Conservation (phyloP, 1,284 basidiomycete genomes). For the Stereum hirsutum region DNA sequence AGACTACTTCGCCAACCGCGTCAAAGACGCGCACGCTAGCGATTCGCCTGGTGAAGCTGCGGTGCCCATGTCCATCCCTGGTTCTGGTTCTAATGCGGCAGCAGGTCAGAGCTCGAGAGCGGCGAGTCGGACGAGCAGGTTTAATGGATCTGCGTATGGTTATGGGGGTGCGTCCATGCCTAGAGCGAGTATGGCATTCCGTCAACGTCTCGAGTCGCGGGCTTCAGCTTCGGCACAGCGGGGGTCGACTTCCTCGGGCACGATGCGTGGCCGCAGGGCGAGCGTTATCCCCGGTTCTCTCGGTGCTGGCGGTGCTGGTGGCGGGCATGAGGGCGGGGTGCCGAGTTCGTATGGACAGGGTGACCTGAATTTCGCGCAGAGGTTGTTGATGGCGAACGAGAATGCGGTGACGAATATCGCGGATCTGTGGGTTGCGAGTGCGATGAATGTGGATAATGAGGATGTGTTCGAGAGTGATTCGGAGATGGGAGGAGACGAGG, state of each 20-base stretch:
- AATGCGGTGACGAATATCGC: slow-evolving; percentile 84
- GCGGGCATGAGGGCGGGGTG: slow-evolving; percentile 31
- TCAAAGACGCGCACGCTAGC: slow-evolving; percentile 26
- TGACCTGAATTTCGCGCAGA: slow-evolving; percentile 80
- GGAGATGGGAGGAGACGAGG: slow-evolving; percentile 20
- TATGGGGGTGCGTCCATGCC: slow-evolving; percentile 28
- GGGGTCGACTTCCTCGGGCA: not conserved
- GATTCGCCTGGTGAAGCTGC: slow-evolving; percentile 22
- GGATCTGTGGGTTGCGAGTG: slow-evolving; percentile 89
- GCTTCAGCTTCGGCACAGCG: no score
- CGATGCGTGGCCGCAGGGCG: not conserved
- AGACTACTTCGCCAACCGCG: slow-evolving; percentile 42
- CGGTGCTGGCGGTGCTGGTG: no score
- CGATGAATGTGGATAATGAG: slow-evolving; percentile 84
- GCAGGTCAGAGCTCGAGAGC: no score
- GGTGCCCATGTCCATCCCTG: slow-evolving; percentile 38
- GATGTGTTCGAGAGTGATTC: slow-evolving; percentile 57
- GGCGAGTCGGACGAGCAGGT: slow-evolving; percentile 44
- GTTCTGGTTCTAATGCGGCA: no score
- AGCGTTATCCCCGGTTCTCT: slow-evolving; percentile 38
- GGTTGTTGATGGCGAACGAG: slow-evolving; percentile 86
- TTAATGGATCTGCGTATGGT: slow-evolving; percentile 73
- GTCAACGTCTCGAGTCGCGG: no score
- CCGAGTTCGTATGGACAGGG: slow-evolving; percentile 28
- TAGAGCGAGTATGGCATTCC: not conserved